A percentile compares a stretch with the other conserved stretches of the same genome.
phyloP scores from a whole-genome alignment of 192 early-diverging fungal genomes.

The Glomus cerebriforme region DNA sequence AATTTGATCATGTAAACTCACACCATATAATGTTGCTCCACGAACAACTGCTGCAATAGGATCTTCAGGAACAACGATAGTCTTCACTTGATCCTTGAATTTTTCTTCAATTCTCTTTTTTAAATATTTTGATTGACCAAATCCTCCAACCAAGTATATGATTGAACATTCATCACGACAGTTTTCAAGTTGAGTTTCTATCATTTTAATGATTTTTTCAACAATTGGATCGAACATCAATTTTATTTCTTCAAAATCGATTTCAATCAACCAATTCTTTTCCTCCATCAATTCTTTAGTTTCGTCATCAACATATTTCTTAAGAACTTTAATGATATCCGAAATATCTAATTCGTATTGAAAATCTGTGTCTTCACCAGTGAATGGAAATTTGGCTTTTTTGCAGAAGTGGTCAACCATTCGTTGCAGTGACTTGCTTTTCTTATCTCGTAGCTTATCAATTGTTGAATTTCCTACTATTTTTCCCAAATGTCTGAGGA shows the following conservation, averaged over 20 bases:
- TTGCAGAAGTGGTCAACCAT: neutral
- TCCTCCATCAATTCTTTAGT: neutral
- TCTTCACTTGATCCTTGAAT: constrained; percentile 47
- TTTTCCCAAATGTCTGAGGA: neutral
- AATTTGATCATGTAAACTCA: neutral
- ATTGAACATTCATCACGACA: constrained; percentile 40
- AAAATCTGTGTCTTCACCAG: neutral
- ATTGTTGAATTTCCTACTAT: neutral
- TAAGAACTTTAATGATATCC: neutral
- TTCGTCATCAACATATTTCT: neutral
- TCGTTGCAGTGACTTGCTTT: neutral
- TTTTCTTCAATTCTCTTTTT: constrained; percentile 56
- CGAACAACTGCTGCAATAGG: constrained; percentile 56
- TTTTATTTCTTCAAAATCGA: constrained; percentile 8
- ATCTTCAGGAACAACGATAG: constrained; percentile 53
- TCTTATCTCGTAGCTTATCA: neutral
- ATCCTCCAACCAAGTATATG: constrained; percentile 61
- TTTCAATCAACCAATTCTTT: constrained; percentile 16
- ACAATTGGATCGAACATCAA: constrained; percentile 58
- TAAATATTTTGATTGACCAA: constrained; percentile 57
- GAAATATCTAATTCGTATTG: constrained; percentile 3
- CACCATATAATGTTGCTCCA: constrained; percentile 56
- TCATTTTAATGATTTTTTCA: constrained; percentile 50
- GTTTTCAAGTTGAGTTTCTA: constrained; percentile 53
- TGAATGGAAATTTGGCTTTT: neutral